These are phyloP conservation scores for Avena atlantica DNA, from an alignment of 176 grass and related monocot species.

Conservation along the genomic window DNA sequence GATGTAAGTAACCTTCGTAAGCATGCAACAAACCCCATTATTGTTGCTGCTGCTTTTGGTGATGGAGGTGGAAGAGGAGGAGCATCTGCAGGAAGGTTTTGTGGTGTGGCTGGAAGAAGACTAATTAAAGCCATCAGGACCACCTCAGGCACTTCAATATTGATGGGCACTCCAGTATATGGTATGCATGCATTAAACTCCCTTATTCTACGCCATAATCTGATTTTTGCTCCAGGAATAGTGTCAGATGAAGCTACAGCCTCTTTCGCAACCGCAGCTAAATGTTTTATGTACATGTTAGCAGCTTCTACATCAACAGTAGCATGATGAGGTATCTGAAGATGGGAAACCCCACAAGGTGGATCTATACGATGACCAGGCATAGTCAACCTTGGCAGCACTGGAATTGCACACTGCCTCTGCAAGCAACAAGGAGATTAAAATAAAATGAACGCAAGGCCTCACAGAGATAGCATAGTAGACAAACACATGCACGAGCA, in stretches of 20 bases:
- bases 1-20: constrained; percentile 88
- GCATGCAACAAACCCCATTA: constrained; percentile 96
- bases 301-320: constrained; percentile 73
- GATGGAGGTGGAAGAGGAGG: constrained; percentile 86
- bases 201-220: constrained; percentile 97
- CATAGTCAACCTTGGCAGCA: constrained; percentile 95
- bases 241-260: constrained; percentile 84
- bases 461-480: background rate
- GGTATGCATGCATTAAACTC: constrained; percentile 98
- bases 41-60: constrained; percentile 94
- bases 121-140: constrained; percentile 98
- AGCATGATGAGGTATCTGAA: constrained; percentile 58
- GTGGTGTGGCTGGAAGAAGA: constrained; percentile 82
- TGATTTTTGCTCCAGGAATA: constrained; percentile 87
- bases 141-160: constrained; percentile 93
- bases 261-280: constrained; percentile 89
- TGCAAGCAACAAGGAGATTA: constrained; percentile 49
- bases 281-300: constrained; percentile 92
- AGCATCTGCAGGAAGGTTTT: constrained; percentile 77
- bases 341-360: constrained; percentile 67
- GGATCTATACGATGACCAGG: constrained; percentile 96
- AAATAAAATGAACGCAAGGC: constrained; percentile 23
- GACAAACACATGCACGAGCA: constrained; percentile 40
- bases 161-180: constrained; percentile 81
- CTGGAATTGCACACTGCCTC: constrained; percentile 84